Conservation (phyloP, 2,329 filamentous ascomycete genomes). For the Diaporthe destruens region DNA sequence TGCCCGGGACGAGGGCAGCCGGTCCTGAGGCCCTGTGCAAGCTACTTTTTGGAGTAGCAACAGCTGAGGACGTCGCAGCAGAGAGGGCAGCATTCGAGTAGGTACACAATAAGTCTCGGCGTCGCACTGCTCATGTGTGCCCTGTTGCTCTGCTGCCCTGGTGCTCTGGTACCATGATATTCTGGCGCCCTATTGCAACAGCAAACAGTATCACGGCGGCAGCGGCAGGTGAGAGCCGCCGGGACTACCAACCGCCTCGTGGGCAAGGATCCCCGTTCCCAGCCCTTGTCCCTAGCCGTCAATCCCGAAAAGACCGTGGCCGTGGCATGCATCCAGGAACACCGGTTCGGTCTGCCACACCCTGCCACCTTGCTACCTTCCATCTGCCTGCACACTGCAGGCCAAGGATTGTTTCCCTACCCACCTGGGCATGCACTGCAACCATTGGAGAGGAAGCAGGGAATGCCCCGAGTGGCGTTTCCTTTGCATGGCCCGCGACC, state of each 20-base stretch:
- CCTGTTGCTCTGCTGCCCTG: neutral
- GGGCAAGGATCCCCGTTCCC: conserved; percentile 35
- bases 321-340: conserved; percentile 33
- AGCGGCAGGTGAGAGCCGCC: conserved; percentile 28
- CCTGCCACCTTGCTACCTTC: neutral
- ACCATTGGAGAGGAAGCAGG: conserved; percentile 14
- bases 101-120: conserved; percentile 5
- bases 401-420: conserved; percentile 19
- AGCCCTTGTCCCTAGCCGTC: conserved; percentile 34
- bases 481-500: conserved; percentile 1
- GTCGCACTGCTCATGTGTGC: conserved; percentile 14
- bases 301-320: conserved; percentile 37
- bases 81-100: neutral
- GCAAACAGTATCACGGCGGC: neutral
- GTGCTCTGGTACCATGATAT: neutral
- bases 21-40: conserved; percentile 27
- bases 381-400: conserved; percentile 17
- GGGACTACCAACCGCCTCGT: conserved; percentile 26
- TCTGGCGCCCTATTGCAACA: neutral
- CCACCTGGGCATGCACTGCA: conserved; percentile 30
- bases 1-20: conserved; percentile 23
- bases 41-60: neutral
- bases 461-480: conserved; percentile 12
- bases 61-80: neutral
- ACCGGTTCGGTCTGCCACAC: conserved; percentile 19